Percentiles rank a stretch among this genome's conserved stretches.
phyloP scores from a whole-genome alignment of 345 rosid species.

The Acer saccharum region DNA sequence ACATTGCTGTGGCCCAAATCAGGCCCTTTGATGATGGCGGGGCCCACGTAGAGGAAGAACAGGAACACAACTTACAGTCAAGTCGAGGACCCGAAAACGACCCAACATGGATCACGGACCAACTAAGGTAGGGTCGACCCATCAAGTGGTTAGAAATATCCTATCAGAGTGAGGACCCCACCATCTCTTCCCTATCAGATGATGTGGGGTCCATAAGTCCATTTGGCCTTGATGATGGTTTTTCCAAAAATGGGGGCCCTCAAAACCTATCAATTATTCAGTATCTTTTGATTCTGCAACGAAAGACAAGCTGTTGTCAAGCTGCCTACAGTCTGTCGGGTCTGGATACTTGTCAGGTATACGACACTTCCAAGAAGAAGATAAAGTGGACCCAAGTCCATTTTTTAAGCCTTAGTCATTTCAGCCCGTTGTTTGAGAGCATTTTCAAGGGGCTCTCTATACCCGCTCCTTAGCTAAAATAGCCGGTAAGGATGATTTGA shows the following conservation, averaged over 20 bases:
- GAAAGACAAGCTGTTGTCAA: conserved; percentile 22
- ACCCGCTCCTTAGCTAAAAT: too few species aligned
- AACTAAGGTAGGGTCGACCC: conserved; percentile 21
- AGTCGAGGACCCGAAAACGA: conserved; percentile 31
- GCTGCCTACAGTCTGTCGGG: conserved; percentile 32
- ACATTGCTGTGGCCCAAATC: neutral
- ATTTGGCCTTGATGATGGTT: conserved; percentile 8
- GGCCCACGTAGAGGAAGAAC: conserved; percentile 21
- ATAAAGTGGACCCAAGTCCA: conserved; percentile 12
- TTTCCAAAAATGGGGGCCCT: conserved; percentile 13
- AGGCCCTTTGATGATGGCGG: conserved; percentile 13
- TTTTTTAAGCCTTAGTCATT: neutral
- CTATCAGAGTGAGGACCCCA: conserved; percentile 4
- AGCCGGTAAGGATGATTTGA: too few species aligned
- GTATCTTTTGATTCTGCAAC: conserved; percentile 2
- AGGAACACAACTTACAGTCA: conserved; percentile 18
- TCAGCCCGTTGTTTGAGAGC: neutral
- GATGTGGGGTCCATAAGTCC: neutral
- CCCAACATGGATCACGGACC: conserved; percentile 24
- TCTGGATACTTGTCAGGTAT: conserved; percentile 15
- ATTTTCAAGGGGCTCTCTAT: too few species aligned
- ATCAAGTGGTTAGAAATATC: conserved; percentile 24
- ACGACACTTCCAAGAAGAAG: neutral
- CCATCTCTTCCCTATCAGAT: too few species aligned
- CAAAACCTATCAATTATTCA: neutral